Percentiles rank a stretch among this genome's conserved stretches.
Conservation (phyloP, 768 basidiomycete species). For the Auricularia auricula-judae region DNA sequence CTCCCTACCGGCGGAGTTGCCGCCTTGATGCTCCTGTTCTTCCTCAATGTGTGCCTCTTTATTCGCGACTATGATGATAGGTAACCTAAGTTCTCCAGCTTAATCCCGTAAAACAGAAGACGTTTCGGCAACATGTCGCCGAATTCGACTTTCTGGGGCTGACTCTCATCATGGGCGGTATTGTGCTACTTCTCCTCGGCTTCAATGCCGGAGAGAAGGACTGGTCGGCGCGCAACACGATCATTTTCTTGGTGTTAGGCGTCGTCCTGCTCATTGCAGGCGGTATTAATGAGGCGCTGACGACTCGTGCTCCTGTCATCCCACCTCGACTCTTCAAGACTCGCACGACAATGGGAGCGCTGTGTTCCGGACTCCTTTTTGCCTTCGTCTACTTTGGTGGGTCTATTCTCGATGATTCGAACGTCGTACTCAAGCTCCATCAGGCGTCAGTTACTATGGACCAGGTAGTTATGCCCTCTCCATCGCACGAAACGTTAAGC, state of each 20-base stretch:
- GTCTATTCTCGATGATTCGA: conserved; percentile 18
- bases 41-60: conserved; percentile 35
- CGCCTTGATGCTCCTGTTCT: conserved; percentile 50
- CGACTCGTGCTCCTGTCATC: conserved; percentile 46
- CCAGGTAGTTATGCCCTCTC: conserved; percentile 21
- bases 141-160: conserved; percentile 34
- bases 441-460: conserved; percentile 41
- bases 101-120: conserved; percentile 22
- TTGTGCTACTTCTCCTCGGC: conserved; percentile 28
- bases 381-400: conserved; percentile 45
- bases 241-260: conserved; percentile 27
- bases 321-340: conserved; percentile 73
- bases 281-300: conserved; percentile 24
- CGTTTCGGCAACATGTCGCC: conserved; percentile 19
- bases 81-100: conserved; percentile 21
- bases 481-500: too few species aligned
- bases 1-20: conserved; percentile 13
- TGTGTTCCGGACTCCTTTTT: conserved; percentile 51
- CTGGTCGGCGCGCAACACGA: conserved; percentile 21
- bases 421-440: background rate
- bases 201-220: conserved; percentile 24
- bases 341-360: conserved; percentile 53
- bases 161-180: conserved; percentile 20
- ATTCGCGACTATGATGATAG: background rate
- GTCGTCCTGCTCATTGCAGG: conserved; percentile 18